These are phyloP conservation scores for Astrothelium macrocarpum DNA, from an alignment of 495 filamentous ascomycete species.

Conservation along the genomic window DNA sequence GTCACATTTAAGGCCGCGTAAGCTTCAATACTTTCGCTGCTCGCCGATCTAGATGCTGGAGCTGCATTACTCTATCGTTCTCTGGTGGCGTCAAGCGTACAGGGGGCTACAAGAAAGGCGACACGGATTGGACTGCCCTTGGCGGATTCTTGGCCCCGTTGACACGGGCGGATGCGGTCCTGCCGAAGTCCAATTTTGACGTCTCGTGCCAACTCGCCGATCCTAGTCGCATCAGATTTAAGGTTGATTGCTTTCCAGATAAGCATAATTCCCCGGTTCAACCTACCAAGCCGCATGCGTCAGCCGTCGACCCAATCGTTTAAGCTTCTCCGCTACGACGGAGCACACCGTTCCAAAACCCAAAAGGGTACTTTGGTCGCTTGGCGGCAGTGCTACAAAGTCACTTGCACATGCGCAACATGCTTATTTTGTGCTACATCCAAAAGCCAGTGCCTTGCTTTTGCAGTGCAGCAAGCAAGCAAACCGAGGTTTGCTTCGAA, in stretches of 20 bases:
- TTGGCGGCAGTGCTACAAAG: too few species aligned
- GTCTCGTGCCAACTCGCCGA: not conserved
- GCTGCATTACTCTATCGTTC: not conserved
- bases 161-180: not conserved
- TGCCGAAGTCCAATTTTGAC: slow-evolving; percentile 4
- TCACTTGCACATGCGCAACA: too few species aligned
- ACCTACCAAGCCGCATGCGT: not conserved
- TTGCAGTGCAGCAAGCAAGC: not conserved
- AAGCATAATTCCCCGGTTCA: slow-evolving; percentile 3
- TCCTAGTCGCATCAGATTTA: not conserved
- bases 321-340: slow-evolving; percentile 1
- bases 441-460: too few species aligned
- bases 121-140: not conserved
- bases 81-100: slow-evolving; percentile 2
- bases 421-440: too few species aligned
- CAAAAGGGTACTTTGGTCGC: too few species aligned
- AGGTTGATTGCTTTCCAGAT: slow-evolving; percentile 1
- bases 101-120: not conserved
- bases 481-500: not conserved
- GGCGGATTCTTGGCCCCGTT: not conserved
- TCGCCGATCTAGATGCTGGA: not conserved
- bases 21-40: not conserved
- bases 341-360: too few species aligned
- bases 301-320: not conserved
- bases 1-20: slow-evolving; percentile 3